Conservation (phyloP, 192 early-diverging fungal genomes). For the Dimargaris cristalligena region DNA sequence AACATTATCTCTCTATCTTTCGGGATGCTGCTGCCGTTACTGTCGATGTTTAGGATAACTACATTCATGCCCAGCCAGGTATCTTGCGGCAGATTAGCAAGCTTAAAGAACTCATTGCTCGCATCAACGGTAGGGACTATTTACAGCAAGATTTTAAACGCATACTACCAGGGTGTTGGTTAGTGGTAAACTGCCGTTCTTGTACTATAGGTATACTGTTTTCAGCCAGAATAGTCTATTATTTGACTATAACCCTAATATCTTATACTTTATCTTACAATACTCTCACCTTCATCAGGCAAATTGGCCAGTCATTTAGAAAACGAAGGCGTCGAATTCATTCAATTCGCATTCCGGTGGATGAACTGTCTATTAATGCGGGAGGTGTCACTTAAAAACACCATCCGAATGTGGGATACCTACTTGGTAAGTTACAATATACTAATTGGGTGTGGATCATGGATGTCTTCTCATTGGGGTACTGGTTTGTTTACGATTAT, state of each 20-base stretch:
- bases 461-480: no score
- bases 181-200: no score
- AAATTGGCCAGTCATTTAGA: slow-evolving; percentile 61
- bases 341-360: slow-evolving; percentile 99
- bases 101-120: slow-evolving; percentile 76
- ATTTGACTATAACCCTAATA: no score
- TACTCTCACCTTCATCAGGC: slow-evolving; percentile 10
- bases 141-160: no score
- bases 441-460: no score
- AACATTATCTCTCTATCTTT: no score
- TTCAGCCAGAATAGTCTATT: no score
- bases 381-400: slow-evolving; percentile 71
- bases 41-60: slow-evolving; percentile 57
- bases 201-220: no score
- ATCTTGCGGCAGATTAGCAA: slow-evolving; percentile 81
- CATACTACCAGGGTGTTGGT: no score
- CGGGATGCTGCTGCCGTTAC: neutral
- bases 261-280: no score
- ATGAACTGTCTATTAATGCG: slow-evolving; percentile 99
- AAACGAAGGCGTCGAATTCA: slow-evolving; percentile 83
- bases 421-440: slow-evolving; percentile 65
- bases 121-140: slow-evolving; percentile 74
- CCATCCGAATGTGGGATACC: slow-evolving; percentile 98
- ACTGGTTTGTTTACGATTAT: no score
- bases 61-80: slow-evolving; percentile 91